Conservation (phyloP, 2,329 filamentous ascomycete genomes). For the Aspergillus fischeri region DNA sequence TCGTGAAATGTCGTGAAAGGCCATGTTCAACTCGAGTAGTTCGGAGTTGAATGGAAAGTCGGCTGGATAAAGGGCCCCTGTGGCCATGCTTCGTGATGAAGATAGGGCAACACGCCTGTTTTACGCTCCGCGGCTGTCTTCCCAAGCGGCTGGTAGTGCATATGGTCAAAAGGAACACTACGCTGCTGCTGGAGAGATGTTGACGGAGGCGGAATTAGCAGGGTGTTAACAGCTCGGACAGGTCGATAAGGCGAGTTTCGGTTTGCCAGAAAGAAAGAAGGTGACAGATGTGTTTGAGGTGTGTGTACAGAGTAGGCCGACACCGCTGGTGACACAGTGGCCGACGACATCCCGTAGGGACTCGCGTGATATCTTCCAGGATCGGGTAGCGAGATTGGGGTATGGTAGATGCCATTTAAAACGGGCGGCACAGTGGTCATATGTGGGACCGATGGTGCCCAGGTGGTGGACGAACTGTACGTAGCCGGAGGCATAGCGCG, state of each 20-base stretch:
- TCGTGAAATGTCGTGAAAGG: constrained; percentile 26
- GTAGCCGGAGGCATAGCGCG: constrained; percentile 70
- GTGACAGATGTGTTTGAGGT: constrained; percentile 71
- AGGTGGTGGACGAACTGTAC: constrained; percentile 57
- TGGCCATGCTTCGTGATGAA: constrained; percentile 43
- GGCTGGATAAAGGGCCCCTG: constrained; percentile 29
- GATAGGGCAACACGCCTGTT: constrained; percentile 63
- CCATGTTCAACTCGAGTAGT: constrained; percentile 22
- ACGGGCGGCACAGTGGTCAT: constrained; percentile 28
- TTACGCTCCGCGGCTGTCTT: constrained; percentile 62
- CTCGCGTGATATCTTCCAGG: constrained; percentile 45
- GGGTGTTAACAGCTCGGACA: constrained; percentile 80
- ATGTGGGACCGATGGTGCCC: constrained; percentile 42
- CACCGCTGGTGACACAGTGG: constrained; percentile 63
- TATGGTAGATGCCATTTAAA: constrained; percentile 26
- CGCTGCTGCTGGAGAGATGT: constrained; percentile 72
- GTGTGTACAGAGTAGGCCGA: constrained; percentile 58
- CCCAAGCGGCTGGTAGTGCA: constrained; percentile 78
- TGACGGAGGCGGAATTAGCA: constrained; percentile 83
- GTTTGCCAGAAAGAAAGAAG: constrained; percentile 81
- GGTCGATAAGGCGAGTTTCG: constrained; percentile 90
- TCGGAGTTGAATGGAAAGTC: constrained; percentile 26
- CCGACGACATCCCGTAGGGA: constrained; percentile 51
- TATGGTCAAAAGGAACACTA: constrained; percentile 61
- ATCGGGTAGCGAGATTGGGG: constrained; percentile 28